Evolutionary conservation across 768 basidiomycete species (phyloP).

Genomic region (Tremella mesenterica): DNA sequence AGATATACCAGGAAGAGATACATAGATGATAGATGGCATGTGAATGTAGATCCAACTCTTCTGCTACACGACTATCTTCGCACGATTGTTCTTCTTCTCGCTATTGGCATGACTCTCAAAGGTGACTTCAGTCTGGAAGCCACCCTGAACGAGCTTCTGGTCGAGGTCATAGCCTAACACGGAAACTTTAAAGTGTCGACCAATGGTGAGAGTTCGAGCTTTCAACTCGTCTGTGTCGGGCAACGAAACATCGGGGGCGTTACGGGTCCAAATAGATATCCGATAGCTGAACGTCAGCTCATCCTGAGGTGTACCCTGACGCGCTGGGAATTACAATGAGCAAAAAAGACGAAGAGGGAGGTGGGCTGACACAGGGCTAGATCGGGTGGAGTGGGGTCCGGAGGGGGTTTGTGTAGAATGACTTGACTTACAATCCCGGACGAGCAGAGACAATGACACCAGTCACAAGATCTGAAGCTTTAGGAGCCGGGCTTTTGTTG

Average conservation of each 20-base stretch:
- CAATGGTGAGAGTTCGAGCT: constrained; percentile 73
- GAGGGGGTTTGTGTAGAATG: background rate
- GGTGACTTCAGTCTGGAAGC: constrained; percentile 90
- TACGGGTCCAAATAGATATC: constrained; percentile 92
- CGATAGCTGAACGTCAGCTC: constrained; percentile 66
- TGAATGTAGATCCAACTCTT: background rate
- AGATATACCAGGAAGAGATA: no score
- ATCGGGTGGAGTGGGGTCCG: no score
- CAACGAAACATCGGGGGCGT: constrained; percentile 52
- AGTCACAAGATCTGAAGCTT: constrained; percentile 58
- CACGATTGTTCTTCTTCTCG: constrained; percentile 1
- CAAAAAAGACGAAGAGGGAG: background rate
- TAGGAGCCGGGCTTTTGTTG: constrained; percentile 15
- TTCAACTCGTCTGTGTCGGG: constrained; percentile 52
- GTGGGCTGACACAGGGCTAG: no score
- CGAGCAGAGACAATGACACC: constrained; percentile 92
- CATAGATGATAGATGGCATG: no score
- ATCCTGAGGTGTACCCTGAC: no score
- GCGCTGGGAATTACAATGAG: no score
- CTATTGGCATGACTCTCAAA: constrained; percentile 63
- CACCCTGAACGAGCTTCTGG: constrained; percentile 62
- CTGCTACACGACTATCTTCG: background rate
- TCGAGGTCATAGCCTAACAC: constrained; percentile 72
- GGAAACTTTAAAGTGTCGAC: constrained; percentile 79
- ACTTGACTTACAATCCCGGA: constrained; percentile 48